Base-by-base conservation (phyloP, 139 green algal genomes). In the Coelastrella sp. region DNA sequence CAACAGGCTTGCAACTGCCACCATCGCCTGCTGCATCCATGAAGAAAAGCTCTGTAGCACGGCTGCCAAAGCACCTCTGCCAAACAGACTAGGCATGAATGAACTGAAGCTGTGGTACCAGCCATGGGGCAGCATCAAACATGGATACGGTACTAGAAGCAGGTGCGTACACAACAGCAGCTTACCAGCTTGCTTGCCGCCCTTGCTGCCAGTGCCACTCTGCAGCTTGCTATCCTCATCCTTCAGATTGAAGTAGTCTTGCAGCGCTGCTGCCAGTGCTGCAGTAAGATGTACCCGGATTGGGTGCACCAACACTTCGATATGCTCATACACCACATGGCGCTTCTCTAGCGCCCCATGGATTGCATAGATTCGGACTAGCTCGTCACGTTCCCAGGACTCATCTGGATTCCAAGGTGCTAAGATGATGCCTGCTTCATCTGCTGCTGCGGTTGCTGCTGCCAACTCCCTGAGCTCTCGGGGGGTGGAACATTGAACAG, bases 291-390 rank as follows among this genome's bases (percentile, higher is more conserved):
- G 94, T 11, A 97, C 88, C 3, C 86, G 85, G 60, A 97, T 71
- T 4, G 95, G 95, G 85, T 96, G 94, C 65, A 97, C 73, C 73
- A 94, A 73, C 66, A 94, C 91, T 78, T 97, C 96, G 64, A 97
- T 85, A 84, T 95, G 91, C 85, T 96, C 94, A 80, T 96, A 97
- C 60, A 97, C 87, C 22, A 94, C 87, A 71, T 86, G 90, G 57
- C 81, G 75, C 73, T 78, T 74, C 47, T 94, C 90, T 58, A 93
- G 47, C 16, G 80, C 89, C 4, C 89, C 85, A 68, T 93, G 94
- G 3, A 92, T 79, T 6, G 88, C 89, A 76, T 92, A 91, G 54
- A 95, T 94, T 8, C 93, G 90, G 59, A 96, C 83, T 56, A 94
- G 83, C 75, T 94, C 84, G 19, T 95, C 94, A 7, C 81, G 74